Conservation (phyloP, 1,284 basidiomycete species). For the Meripilus lineatus region DNA sequence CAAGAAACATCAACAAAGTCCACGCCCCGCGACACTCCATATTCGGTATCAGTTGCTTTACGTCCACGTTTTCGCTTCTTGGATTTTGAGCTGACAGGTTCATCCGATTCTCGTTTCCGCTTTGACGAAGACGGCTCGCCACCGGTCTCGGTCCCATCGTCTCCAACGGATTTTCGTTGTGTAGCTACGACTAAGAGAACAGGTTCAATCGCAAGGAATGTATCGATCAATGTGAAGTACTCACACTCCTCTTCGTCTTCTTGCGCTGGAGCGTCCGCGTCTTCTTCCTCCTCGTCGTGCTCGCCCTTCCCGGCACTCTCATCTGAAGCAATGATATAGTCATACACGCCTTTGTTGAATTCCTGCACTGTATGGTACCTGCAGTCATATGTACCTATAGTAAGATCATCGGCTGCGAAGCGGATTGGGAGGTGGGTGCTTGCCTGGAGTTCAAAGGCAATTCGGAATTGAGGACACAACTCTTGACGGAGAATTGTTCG, state of each 20-base stretch:
- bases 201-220: neutral
- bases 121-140: slow-evolving; percentile 17
- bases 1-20: slow-evolving; percentile 98
- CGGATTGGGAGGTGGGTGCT: slow-evolving; percentile 4
- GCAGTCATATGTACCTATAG: too few relatives aligned
- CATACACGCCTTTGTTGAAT: slow-evolving; percentile 98
- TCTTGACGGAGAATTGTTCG: slow-evolving; percentile 96
- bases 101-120: slow-evolving; percentile 14
- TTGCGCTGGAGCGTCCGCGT: slow-evolving; percentile 31
- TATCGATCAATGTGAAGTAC: slow-evolving; percentile 14
- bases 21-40: slow-evolving; percentile 93
- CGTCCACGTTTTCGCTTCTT: slow-evolving; percentile 29
- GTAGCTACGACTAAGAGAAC: slow-evolving; percentile 43
- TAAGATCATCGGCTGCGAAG: neutral
- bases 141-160: slow-evolving; percentile 14
- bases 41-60: slow-evolving; percentile 62
- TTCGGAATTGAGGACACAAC: slow-evolving; percentile 95
- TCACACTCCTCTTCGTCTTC: slow-evolving; percentile 39
- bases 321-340: slow-evolving; percentile 98
- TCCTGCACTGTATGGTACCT: slow-evolving; percentile 98
- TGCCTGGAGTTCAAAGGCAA: slow-evolving; percentile 90
- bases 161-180: slow-evolving; percentile 38
- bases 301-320: slow-evolving; percentile 64
- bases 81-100: slow-evolving; percentile 16
- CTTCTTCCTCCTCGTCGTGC: slow-evolving; percentile 39